Evolutionary conservation across 345 rosid species (phyloP), one percentile per base, ranked within the genome.

Genomic region (Populus tremula): DNA sequence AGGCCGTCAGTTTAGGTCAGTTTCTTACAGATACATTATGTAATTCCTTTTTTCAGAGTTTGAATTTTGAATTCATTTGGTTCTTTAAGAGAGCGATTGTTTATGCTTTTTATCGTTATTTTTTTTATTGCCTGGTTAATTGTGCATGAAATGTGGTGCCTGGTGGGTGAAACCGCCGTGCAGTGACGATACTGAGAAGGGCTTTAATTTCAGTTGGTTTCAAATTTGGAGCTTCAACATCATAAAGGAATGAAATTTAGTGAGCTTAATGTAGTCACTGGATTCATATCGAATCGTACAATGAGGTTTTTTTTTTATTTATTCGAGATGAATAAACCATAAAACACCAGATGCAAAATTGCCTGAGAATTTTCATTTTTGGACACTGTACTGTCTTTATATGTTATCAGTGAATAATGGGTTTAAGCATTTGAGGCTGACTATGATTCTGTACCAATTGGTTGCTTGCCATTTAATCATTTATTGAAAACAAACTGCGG

Each of bases 1-100:
- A 95, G 79, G 87, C 83, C 70, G 83, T 95, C 78, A 91, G 91
- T 79, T 94, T 95, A 33, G 99, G 99, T 95, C 77, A 56, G 90
- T 78, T 70, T 69, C 76, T 71, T 9, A 61, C 23, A n/a, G 65
- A 20, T n/a, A 31, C 61, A 31, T 14, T 13, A 23, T 64, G 11
- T 63, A 5, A n/a, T n/a, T 63, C 31, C 14, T 35, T 67, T 67
- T 36, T 10, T 31, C n/a, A 36, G 23, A 21, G 47, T 67, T 18
- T 18, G 23, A 67, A 18, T 18, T 29, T 17, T 11, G 69, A 35
- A 20, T 16, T 36, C 21, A 59, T 69, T 69, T 69, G 7, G 16
- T 43, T n/a, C 31, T 0, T 69, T 69, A 11, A 18, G 70, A 67
- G 21, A 12, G 41, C 1, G 31, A 23, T n/a, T n/a, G 67, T 2